Base-by-base conservation (phyloP, 352 stramenopile species). In the Peronospora destructor region DNA sequence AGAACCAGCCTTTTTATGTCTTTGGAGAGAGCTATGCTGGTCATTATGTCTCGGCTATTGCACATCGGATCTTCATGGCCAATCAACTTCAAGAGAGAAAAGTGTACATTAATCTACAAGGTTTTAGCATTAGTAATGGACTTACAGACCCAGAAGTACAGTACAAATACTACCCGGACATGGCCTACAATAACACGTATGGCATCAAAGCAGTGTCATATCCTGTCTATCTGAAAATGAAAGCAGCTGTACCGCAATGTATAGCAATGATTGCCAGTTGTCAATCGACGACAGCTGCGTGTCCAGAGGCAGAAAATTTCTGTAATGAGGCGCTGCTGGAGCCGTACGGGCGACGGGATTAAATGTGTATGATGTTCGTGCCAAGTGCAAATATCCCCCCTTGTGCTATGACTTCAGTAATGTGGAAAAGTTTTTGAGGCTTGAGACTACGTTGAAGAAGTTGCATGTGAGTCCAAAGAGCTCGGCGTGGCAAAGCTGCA, bases 331-430 rank as follows among this genome's bases (percentile, higher is more conserved):
- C 77, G 6, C 64, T 97, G 8, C 65, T 86, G 7, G 60, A 60
- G 14, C 74, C 79, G 0, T 87, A 83, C 59, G 47, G 14, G 52
- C 50, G 5, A 80, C 75, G 19, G 71, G 71, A 0, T 42, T 85
- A 17, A 91, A 93, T 49, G 68, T 85, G 26, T 91, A 91, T 56
- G 95, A 99, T 62, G 91, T 98, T 54, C 80, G 94, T 35, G 84
- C 91, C 25, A 74, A 87, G 46, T 98, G 95, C 66, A 76, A 90
- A 32, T 62, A 88, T 40, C 76, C 69, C 32, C 84, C 81, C 19
- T 74, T 98, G 26, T 98, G 94, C 73, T 98, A 98, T 61, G 85
- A 98, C 60, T 98, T 98, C 49, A 86, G 69, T 7, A 66, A 87
- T 46, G 76, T 98, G 40, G 84, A 95, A 28, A 91, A 88, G 45